Evolutionary conservation across 2,329 filamentous ascomycete species (phyloP).

Genomic region (Malbranchea zuffiana): DNA sequence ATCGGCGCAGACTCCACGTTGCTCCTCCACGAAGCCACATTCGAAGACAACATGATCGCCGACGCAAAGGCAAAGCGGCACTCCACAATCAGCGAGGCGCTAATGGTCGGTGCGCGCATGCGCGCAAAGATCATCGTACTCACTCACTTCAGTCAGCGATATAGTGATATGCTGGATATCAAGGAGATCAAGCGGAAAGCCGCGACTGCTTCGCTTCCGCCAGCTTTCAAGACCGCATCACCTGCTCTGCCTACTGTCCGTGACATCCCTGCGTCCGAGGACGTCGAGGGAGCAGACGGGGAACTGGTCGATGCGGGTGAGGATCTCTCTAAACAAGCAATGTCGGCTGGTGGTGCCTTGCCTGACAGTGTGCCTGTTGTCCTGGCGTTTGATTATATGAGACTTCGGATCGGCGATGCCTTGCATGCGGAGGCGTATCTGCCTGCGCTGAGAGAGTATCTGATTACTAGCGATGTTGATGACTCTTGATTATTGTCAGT

Average conservation of each 20-base stretch:
- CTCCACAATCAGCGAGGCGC: conserved; percentile 75
- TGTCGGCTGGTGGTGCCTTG: not conserved
- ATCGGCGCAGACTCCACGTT: conserved; percentile 69
- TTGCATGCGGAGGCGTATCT: conserved; percentile 46
- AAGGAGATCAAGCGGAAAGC: conserved; percentile 7
- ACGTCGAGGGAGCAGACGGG: not conserved
- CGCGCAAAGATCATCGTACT: conserved; percentile 66
- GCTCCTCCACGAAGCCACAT: conserved; percentile 90
- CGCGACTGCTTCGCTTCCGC: conserved; percentile 4
- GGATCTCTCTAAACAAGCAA: not conserved
- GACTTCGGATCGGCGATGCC: conserved; percentile 49
- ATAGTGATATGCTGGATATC: conserved; percentile 51
- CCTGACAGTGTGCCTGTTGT: conserved; percentile 42
- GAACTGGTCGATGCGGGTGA: not conserved
- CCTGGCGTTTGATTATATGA: conserved; percentile 55
- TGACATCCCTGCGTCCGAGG: conserved; percentile 12
- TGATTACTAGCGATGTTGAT: conserved; percentile 7
- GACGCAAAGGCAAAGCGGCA: conserved; percentile 86
- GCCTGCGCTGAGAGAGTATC: conserved; percentile 46
- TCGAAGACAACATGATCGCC: conserved; percentile 68
- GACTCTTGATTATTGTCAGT: not conserved
- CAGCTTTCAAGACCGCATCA: conserved; percentile 3
- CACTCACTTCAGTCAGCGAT: conserved; percentile 92
- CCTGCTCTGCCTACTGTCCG: conserved; percentile 9
- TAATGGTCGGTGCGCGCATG: conserved; percentile 69